These are phyloP conservation scores for Zanthoxylum bungeanum DNA, from an alignment of 345 rosid genomes.

Conservation along the genomic window DNA sequence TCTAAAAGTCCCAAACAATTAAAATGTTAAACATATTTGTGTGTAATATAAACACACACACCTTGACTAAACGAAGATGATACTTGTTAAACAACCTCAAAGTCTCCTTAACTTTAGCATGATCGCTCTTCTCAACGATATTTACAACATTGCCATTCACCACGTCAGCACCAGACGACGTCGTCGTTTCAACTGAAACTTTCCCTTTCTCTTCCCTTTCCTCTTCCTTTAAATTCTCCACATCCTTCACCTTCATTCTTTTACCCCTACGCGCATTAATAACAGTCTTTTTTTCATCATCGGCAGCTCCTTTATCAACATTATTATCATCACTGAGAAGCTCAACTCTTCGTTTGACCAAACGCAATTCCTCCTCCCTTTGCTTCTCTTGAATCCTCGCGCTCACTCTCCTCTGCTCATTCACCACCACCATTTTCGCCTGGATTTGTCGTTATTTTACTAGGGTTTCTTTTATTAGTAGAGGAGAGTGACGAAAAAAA, in stretches of 20 bases:
- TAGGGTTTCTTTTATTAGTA: background rate
- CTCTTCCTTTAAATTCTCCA: constrained; percentile 14
- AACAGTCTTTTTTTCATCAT: constrained; percentile 4
- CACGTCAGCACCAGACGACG: background rate
- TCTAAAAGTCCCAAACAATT: background rate
- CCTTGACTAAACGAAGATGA: constrained; percentile 82
- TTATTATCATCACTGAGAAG: background rate
- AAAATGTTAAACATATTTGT: background rate
- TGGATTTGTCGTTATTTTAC: background rate
- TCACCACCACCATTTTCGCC: constrained; percentile 5
- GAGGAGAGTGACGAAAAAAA: background rate
- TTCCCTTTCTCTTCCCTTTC: too few relatives aligned
- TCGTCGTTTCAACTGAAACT: background rate
- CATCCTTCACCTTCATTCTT: constrained; percentile 7
- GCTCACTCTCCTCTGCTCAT: constrained; percentile 32
- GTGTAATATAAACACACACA: constrained; percentile 13
- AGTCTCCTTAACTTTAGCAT: constrained; percentile 59
- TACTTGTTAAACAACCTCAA: constrained; percentile 75
- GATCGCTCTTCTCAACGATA: constrained; percentile 38
- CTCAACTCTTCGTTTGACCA: constrained; percentile 40
- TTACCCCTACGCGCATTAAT: constrained; percentile 4
- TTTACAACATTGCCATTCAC: constrained; percentile 1
- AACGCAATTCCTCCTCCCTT: constrained; percentile 46
- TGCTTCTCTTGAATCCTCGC: constrained; percentile 34
- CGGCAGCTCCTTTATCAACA: background rate